These are phyloP conservation scores for Mycena albidolilacea DNA, from an alignment of 768 basidiomycete genomes.

Conservation along the genomic window DNA sequence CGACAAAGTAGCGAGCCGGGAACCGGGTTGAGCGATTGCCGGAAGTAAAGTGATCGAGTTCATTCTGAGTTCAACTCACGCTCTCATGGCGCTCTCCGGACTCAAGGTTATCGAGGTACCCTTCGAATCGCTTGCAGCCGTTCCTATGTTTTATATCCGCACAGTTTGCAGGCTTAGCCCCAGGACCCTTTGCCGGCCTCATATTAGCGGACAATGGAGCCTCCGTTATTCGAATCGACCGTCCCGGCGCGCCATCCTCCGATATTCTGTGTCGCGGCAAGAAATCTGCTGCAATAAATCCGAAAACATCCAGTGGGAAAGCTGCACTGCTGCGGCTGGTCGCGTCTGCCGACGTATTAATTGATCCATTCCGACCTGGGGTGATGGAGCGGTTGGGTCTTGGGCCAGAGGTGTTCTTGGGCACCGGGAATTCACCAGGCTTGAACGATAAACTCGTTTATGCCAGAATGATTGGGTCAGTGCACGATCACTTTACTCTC, in stretches of 20 bases:
- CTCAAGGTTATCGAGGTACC: conserved; percentile 67
- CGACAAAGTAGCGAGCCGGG: neutral
- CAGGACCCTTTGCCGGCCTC: conserved; percentile 85
- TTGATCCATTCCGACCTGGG: conserved; percentile 89
- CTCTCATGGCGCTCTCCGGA: conserved; percentile 62
- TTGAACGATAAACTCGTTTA: conserved; percentile 78
- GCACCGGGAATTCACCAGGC: conserved; percentile 58
- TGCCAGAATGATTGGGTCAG: conserved; percentile 83
- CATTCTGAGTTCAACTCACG: neutral
- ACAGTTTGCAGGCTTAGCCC: conserved; percentile 88
- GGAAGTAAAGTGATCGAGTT: neutral
- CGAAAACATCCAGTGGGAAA: conserved; percentile 73
- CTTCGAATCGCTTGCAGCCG: neutral
- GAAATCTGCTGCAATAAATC: conserved; percentile 79
- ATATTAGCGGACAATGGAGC: conserved; percentile 87
- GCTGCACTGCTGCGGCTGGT: conserved; percentile 72
- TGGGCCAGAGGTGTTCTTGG: conserved; percentile 82
- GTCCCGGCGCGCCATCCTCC: conserved; percentile 57
- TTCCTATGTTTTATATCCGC: neutral
- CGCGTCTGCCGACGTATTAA: conserved; percentile 79
- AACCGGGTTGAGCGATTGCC: neutral
- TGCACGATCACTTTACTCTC: conserved; percentile 30
- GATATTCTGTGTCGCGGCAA: conserved; percentile 82
- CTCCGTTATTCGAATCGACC: conserved; percentile 82
- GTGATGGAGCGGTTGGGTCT: conserved; percentile 85